Evolutionary conservation across 2,329 filamentous ascomycete species (phyloP).

Genomic region (Fusarium napiforme): DNA sequence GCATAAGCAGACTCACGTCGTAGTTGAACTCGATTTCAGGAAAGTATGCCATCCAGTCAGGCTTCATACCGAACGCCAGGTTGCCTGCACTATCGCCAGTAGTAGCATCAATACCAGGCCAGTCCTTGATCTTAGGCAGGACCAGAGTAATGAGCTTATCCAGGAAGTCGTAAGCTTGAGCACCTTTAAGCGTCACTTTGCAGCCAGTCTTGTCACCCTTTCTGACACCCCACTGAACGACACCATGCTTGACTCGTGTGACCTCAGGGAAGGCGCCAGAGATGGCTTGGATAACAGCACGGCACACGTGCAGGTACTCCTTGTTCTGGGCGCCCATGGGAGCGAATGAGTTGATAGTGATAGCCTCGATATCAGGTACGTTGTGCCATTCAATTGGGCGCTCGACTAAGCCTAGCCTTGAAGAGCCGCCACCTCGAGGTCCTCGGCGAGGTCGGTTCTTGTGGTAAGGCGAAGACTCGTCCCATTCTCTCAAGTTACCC

Average conservation of each 20-base stretch:
- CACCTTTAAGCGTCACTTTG: conserved; percentile 80
- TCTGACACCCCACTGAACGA: conserved; percentile 79
- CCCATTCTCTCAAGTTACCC: conserved; percentile 84
- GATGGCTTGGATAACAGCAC: conserved; percentile 86
- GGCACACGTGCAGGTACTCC: conserved; percentile 81
- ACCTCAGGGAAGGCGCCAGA: conserved; percentile 78
- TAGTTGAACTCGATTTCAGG: conserved; percentile 96
- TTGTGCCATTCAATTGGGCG: conserved; percentile 82
- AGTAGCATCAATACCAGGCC: conserved; percentile 72
- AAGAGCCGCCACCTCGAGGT: conserved; percentile 76
- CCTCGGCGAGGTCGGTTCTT: conserved; percentile 88
- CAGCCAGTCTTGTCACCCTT: conserved; percentile 78
- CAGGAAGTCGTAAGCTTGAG: conserved; percentile 89
- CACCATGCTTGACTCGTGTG: conserved; percentile 75
- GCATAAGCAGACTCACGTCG: conserved; percentile 71
- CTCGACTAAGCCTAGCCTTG: conserved; percentile 77
- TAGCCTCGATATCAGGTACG: conserved; percentile 81
- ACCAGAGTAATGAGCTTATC: conserved; percentile 92
- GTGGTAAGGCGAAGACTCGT: conserved; percentile 92
- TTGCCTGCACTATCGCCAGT: conserved; percentile 92
- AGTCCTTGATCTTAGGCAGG: conserved; percentile 95
- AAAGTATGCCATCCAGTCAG: conserved; percentile 83
- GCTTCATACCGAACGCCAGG: conserved; percentile 81
- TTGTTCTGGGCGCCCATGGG: conserved; percentile 77
- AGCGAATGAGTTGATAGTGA: conserved; percentile 82